Percentiles rank a stretch among this genome's conserved stretches.
Evolutionary conservation across 1,284 basidiomycete species (phyloP).

Genomic region (Trichosporon inkin): DNA sequence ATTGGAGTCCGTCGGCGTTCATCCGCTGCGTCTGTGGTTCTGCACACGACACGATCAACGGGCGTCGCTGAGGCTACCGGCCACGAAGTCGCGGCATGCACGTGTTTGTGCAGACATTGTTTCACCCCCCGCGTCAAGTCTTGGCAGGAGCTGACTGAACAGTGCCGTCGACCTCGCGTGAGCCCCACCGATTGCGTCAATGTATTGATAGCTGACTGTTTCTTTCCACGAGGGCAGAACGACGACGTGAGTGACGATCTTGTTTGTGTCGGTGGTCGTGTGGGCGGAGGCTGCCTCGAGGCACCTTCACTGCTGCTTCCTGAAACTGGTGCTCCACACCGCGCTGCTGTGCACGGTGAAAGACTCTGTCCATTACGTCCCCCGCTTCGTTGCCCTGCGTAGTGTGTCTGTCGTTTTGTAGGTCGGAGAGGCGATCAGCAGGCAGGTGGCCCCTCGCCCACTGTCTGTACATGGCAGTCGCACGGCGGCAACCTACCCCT

Average conservation of each 20-base stretch:
- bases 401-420: too few species aligned
- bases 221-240: constrained; percentile 25
- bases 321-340: too few species aligned
- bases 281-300: neutral
- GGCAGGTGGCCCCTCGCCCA: too few species aligned
- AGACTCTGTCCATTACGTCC: too few species aligned
- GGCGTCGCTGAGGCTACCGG: neutral
- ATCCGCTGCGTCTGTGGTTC: neutral
- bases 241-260: constrained; percentile 32
- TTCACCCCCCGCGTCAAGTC: neutral
- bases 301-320: too few species aligned
- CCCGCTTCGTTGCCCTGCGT: too few species aligned
- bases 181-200: constrained; percentile 21
- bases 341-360: too few species aligned
- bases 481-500: neutral
- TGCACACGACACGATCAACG: neutral
- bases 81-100: too few species aligned
- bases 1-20: too few species aligned
- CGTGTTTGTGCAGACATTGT: too few species aligned
- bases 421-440: too few species aligned
- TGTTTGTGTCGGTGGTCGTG: neutral
- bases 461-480: neutral
- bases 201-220: neutral
- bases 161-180: constrained; percentile 49
- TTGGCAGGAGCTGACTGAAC: constrained; percentile 1